Conservation (phyloP, 768 basidiomycete genomes). For the Neoboletus brunneissimus region DNA sequence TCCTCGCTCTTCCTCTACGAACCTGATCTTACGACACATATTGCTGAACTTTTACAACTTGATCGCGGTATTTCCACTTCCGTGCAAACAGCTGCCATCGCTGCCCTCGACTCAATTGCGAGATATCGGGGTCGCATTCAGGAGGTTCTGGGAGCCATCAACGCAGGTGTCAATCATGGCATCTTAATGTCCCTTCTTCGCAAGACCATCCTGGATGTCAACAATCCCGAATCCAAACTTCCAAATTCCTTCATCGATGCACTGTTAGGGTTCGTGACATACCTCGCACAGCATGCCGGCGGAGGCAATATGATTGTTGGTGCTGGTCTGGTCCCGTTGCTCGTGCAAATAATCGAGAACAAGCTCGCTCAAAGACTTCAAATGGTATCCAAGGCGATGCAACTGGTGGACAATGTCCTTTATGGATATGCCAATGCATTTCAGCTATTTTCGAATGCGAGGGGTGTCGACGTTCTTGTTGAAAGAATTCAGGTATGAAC, state of each 20-base stretch:
- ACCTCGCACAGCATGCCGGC: conserved; percentile 77
- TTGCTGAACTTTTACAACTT: conserved; percentile 86
- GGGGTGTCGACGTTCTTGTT: conserved; percentile 83
- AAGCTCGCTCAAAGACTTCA: conserved; percentile 62
- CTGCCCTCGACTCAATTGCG: conserved; percentile 87
- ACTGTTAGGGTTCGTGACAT: conserved; percentile 80
- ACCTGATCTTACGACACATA: conserved; percentile 84
- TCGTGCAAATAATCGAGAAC: conserved; percentile 88
- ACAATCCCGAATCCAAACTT: conserved; percentile 58
- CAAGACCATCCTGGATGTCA: conserved; percentile 73
- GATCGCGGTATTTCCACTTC: conserved; percentile 66
- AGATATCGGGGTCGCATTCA: conserved; percentile 79
- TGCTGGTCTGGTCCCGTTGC: conserved; percentile 84
- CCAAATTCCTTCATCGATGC: conserved; percentile 82
- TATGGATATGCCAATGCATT: conserved; percentile 89
- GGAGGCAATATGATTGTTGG: conserved; percentile 94
- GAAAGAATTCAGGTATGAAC: conserved; percentile 77
- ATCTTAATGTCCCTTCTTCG: conserved; percentile 87
- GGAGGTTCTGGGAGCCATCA: conserved; percentile 87
- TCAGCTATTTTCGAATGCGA: conserved; percentile 77
- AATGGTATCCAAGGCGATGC: conserved; percentile 86
- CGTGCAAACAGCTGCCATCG: conserved; percentile 82
- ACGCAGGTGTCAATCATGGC: conserved; percentile 95
- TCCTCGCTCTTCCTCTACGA: conserved; percentile 90
- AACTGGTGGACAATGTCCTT: conserved; percentile 87